Base-by-base conservation (phyloP, 805 yeast genomes). In the Tetrapisispora iriomotensis region DNA sequence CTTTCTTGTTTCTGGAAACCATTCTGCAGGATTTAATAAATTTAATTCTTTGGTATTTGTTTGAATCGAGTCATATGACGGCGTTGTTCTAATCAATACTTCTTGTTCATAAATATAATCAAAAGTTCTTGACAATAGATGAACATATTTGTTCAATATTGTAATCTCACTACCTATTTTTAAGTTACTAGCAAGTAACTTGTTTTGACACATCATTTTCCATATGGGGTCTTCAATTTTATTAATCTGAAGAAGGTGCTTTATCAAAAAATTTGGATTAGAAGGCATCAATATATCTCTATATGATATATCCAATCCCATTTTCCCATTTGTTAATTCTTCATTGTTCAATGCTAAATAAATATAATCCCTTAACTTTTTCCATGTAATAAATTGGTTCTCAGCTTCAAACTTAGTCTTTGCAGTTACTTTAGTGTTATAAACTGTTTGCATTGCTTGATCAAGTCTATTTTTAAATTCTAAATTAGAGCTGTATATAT, bases 1-100 rank as follows among this genome's bases (percentile, higher is more conserved):
- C 45, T 77, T 74, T 29, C 97, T 68, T 0, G 98, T 94, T 33
- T 70, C 76, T 0, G 97, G 95, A 51, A 70, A 92, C 87, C 94
- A 82, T 46, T 77, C 77, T 8, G 73, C 73, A 0, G 92, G 92
- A 45, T 76, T 68, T 14, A 69, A 56, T 19, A 77, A 61, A 47
- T 75, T 77, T 7, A 65, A 53, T 21, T 50, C 56, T 12, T 46
- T 40, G 4, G 40, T 35, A 8, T 19, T 35, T 2, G n/a, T 6
- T 14, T 28, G 8, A 7, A 35, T 7, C 5, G 30, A 28, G 33
- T 47, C 45, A 27, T 37, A 41, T 8, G 46, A 39, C 7, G 46
- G 47, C n/a, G 45, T 37, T 35, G 44, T 39, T 26, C 29, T 37
- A 3, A 59, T 58, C 12, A 54, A 27, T 2, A 46, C 46, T 33